Evolutionary conservation across 2,329 filamentous ascomycete species (phyloP).

Genomic region (Massarina eburnea): DNA sequence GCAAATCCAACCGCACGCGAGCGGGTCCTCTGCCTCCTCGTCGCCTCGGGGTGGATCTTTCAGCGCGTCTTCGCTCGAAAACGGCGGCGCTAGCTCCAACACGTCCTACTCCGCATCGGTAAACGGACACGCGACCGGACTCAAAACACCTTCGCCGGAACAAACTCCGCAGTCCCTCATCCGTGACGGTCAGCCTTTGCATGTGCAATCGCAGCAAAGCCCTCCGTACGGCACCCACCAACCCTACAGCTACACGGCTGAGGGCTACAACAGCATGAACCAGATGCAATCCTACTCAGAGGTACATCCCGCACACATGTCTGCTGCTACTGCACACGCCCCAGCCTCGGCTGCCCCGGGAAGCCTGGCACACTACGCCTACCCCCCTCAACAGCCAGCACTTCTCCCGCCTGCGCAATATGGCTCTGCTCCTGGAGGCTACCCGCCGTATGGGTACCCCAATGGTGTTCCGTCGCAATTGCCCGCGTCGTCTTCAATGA

Average conservation of each 20-base stretch:
- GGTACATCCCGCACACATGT: slow-evolving; percentile 75
- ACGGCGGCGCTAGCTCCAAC: slow-evolving; percentile 56
- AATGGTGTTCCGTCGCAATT: slow-evolving; percentile 77
- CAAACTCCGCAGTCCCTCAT: slow-evolving; percentile 54
- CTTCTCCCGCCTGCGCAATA: slow-evolving; percentile 75
- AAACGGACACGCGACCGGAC: slow-evolving; percentile 56
- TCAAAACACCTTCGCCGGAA: slow-evolving; percentile 77
- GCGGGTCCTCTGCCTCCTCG: slow-evolving; percentile 69
- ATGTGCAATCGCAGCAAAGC: slow-evolving; percentile 42
- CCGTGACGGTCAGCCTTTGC: slow-evolving; percentile 39
- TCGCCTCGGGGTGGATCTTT: slow-evolving; percentile 78
- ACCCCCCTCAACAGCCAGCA: slow-evolving; percentile 67
- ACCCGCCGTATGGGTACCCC: slow-evolving; percentile 73
- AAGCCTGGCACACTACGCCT: slow-evolving; percentile 74
- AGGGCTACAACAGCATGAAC: slow-evolving; percentile 69
- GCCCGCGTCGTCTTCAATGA: slow-evolving; percentile 71
- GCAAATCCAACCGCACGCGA: slow-evolving; percentile 64
- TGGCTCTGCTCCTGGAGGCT: slow-evolving; percentile 56
- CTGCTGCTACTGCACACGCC: slow-evolving; percentile 71
- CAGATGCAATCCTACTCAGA: slow-evolving; percentile 81
- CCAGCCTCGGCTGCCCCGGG: slow-evolving; percentile 77
- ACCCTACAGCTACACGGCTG: slow-evolving; percentile 39
- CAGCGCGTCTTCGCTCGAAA: slow-evolving; percentile 58
- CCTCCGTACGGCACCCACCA: slow-evolving; percentile 44
- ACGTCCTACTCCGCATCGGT: slow-evolving; percentile 60